phyloP scores from a whole-genome alignment of 139 green algal species.

The Chlamydomonas sp. region DNA sequence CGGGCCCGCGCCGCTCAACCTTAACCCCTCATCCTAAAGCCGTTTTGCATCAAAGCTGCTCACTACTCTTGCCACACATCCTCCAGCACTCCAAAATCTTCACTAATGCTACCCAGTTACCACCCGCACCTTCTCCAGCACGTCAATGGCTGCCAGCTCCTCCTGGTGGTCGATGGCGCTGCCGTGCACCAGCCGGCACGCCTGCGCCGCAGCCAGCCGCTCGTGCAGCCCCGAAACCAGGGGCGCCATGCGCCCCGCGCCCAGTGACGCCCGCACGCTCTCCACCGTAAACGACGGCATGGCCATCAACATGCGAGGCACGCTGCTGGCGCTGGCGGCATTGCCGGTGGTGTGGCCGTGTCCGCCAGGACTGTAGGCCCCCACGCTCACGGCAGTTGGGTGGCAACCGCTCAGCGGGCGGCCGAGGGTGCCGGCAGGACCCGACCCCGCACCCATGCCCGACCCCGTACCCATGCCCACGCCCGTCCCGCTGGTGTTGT shows the following conservation, averaged over 20 bases:
- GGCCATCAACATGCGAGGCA: not conserved
- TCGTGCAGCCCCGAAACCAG: conserved; percentile 38
- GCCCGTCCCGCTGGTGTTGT: not conserved
- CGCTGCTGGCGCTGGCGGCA: no score
- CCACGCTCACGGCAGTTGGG: no score
- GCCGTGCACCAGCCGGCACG: conserved; percentile 30
- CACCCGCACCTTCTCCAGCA: conserved; percentile 27
- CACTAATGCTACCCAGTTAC: not conserved
- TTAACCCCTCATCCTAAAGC: no score
- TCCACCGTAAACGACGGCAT: conserved; percentile 20
- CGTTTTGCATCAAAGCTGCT: no score
- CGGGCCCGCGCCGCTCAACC: no score
- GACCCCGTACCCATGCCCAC: not conserved
- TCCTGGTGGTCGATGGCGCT: conserved; percentile 26
- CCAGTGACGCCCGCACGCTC: not conserved
- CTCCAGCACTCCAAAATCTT: not conserved
- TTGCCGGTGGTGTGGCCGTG: no score
- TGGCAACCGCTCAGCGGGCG: no score
- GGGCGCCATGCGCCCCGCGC: conserved; percentile 1
- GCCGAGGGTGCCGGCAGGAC: no score
- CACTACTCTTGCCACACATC: not conserved
- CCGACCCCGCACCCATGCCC: not conserved
- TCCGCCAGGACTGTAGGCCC: no score
- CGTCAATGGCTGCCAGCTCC: conserved; percentile 30
- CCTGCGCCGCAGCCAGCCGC: conserved; percentile 20